phyloP scores from a whole-genome alignment of 73 alveolate genomes.

The Durusdinium trenchii region DNA sequence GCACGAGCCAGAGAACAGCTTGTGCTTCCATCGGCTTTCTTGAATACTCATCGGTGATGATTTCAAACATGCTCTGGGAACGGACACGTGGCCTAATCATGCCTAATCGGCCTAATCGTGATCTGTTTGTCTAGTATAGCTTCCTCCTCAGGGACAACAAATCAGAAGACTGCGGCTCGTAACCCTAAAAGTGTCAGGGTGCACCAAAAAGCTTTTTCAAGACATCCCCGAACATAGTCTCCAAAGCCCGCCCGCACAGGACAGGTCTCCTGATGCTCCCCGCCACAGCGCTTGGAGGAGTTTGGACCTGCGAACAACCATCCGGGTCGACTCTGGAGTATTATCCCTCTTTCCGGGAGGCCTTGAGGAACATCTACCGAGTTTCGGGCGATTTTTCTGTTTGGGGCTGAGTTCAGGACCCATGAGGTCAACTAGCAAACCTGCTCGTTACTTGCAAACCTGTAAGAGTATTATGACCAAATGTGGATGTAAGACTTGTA shows the following conservation, averaged over 20 bases:
- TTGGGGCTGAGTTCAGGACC: not conserved
- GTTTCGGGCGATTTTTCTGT: not conserved
- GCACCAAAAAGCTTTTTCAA: not conserved
- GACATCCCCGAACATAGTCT: not conserved
- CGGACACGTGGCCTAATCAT: not conserved
- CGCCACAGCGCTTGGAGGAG: not conserved
- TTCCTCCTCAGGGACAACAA: not conserved
- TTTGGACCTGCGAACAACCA: conserved; percentile 7
- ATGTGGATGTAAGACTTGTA: not conserved
- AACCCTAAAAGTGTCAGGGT: not conserved
- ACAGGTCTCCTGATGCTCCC: not conserved
- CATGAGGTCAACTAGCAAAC: too few relatives aligned
- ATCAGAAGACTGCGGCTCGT: not conserved
- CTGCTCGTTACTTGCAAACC: not conserved
- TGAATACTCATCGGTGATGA: not conserved
- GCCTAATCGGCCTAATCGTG: too few relatives aligned
- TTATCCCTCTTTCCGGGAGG: conserved; percentile 6
- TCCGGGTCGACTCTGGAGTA: not conserved
- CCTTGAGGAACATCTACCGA: not conserved
- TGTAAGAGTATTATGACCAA: not conserved
- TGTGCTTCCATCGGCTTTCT: not conserved
- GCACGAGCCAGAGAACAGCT: not conserved
- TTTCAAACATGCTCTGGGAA: not conserved
- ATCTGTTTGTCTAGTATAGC: too few relatives aligned
- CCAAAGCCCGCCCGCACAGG: not conserved